phyloP scores from a whole-genome alignment of 352 stramenopile species.

The Stephanocyclus meneghinianus region DNA sequence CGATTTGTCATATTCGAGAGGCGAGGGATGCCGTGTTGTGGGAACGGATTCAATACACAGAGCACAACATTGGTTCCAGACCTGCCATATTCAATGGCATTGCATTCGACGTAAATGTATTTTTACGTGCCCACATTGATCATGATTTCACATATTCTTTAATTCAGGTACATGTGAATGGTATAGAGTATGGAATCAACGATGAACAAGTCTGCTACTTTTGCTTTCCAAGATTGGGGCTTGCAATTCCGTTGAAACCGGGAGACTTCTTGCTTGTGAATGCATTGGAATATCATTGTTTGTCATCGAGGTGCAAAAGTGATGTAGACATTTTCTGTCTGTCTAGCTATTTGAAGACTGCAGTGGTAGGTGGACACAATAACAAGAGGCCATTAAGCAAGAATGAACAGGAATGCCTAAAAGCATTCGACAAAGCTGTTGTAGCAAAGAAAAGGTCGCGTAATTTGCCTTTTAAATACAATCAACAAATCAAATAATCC shows the following conservation, averaged over 20 bases:
- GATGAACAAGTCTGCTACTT: slow-evolving; percentile 19
- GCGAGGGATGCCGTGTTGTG: background rate
- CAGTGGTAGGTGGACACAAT: background rate
- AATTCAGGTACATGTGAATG: slow-evolving; percentile 8
- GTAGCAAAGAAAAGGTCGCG: background rate
- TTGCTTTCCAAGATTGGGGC: slow-evolving; percentile 14
- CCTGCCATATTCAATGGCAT: slow-evolving; percentile 1
- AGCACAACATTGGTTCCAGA: background rate
- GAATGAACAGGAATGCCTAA: background rate
- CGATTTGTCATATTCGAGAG: background rate
- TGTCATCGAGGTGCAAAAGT: slow-evolving; percentile 2
- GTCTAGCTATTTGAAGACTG: background rate
- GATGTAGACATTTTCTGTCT: slow-evolving; percentile 19
- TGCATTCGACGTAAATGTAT: slow-evolving; percentile 16
- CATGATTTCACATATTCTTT: slow-evolving; percentile 21
- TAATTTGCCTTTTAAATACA: too few relatives aligned
- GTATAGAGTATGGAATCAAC: slow-evolving; percentile 1
- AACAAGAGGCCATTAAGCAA: slow-evolving; percentile 7
- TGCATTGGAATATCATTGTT: slow-evolving; percentile 13
- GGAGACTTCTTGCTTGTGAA: slow-evolving; percentile 23
- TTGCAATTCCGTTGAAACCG: slow-evolving; percentile 17
- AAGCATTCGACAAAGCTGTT: background rate
- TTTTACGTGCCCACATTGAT: slow-evolving; percentile 10
- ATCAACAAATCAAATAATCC: too few relatives aligned
- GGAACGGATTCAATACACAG: slow-evolving; percentile 5